phyloP scores from a whole-genome alignment of 805 yeast species.

The Cyberlindnera veronae region DNA sequence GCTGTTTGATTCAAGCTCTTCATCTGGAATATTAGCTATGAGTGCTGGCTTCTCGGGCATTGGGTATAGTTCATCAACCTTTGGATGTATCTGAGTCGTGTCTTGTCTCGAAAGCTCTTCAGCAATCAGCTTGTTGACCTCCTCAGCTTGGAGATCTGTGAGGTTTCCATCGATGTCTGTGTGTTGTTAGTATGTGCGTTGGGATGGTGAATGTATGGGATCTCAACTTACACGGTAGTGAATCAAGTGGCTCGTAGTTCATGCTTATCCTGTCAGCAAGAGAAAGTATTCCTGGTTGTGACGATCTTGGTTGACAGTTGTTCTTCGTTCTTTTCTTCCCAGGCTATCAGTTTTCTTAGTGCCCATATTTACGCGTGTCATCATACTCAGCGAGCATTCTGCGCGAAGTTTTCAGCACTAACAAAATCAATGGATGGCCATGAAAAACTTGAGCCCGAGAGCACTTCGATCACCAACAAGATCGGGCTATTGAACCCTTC shows the following conservation, averaged over 20 bases:
- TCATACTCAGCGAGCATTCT: background rate
- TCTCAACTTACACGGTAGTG: slow-evolving; percentile 37
- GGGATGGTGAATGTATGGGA: background rate
- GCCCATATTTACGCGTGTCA: slow-evolving; percentile 9
- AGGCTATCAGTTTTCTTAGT: background rate
- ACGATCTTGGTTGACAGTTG: background rate
- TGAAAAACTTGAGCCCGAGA: slow-evolving; percentile 6
- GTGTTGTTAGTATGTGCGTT: slow-evolving; percentile 7
- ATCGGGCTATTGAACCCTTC: too few species aligned
- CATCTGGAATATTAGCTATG: slow-evolving; percentile 10
- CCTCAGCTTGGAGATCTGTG: slow-evolving; percentile 34
- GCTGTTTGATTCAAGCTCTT: slow-evolving; percentile 16
- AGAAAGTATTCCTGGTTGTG: background rate
- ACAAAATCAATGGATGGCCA: slow-evolving; percentile 2
- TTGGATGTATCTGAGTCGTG: slow-evolving; percentile 13
- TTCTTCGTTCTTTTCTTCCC: background rate
- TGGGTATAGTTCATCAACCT: slow-evolving; percentile 23
- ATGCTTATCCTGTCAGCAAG: too few species aligned
- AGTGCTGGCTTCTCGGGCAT: slow-evolving; percentile 8
- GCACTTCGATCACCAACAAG: background rate
- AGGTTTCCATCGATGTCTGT: slow-evolving; percentile 35
- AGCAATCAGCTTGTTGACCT: slow-evolving; percentile 35
- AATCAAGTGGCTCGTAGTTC: slow-evolving; percentile 35
- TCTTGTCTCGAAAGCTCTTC: slow-evolving; percentile 12
- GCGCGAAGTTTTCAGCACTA: slow-evolving; percentile 18